Base-by-base conservation (phyloP, 2,329 filamentous ascomycete species). In the Aspergillus sp. region DNA sequence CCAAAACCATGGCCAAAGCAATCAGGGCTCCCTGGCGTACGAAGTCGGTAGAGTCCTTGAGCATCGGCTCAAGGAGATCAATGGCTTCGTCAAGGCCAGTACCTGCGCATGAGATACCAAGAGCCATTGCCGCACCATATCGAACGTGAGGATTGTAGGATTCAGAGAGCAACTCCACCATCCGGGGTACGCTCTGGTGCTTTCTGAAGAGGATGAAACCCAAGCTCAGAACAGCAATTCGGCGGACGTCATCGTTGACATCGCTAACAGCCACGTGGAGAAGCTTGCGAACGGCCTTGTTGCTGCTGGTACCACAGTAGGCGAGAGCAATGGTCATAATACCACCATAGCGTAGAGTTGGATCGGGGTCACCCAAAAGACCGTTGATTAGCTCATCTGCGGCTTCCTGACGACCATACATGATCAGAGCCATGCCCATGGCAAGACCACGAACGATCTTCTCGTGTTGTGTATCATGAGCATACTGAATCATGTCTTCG, bases 141-240 rank as follows among this genome's bases (percentile, higher is more conserved):
- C 95, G 90, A 51, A 99, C 95, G 74, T 99, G 95, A 22, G 95
- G 95, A 80, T 99, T 99, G 84, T 99, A 99, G 0, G 94, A 98
- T 78, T 99, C 96, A 5, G 95, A 95, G 22, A 99, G 88, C 54
- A 99, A 87, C 81, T 99, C 96, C 46, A 99, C 95, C 93, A 99
- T 99, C 66, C 96, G 91, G 57, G 96, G 96, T 17, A 99, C 95
- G 71, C 93, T 97, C 71, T 92, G 92, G 50, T 96, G 92, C 84
- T 98, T 99, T 66, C 95, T 87, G 90, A 99, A 99, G 30, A 99
- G 87, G 68, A 99, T 97, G 80, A 99, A 99, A 47, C 95, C 95
- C 75, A 99, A 85, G 79, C 92, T 96, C 91, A 99, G 96, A 65
- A 99, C 95, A 13, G 95, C 95, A 64, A 96, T 92, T 71, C 95